A percentile compares a stretch with the other conserved stretches of the same genome.
Evolutionary conservation across 2,329 filamentous ascomycete genomes (phyloP).

Genomic region (Fusarium proliferatum): DNA sequence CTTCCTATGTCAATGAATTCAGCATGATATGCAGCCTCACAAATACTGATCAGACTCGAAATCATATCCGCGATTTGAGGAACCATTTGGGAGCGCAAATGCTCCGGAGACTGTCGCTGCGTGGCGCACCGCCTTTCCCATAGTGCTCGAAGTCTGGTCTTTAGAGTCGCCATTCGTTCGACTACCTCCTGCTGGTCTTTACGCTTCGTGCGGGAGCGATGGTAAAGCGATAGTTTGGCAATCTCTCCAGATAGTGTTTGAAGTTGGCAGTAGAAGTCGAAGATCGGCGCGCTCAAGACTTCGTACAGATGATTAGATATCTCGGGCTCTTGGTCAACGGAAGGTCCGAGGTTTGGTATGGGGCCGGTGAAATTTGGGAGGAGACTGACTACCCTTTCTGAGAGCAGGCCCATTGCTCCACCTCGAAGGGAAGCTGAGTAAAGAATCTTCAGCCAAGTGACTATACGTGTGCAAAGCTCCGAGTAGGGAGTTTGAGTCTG

Average conservation of each 20-base stretch:
- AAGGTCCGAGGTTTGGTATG: not conserved
- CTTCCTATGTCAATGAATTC: not conserved
- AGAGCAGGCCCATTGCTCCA: not conserved
- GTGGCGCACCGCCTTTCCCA: not conserved
- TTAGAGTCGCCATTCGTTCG: not conserved
- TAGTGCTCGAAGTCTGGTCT: not conserved
- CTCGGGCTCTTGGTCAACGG: not conserved
- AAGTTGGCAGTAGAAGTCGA: not conserved
- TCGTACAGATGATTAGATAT: not conserved
- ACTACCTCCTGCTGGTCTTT: not conserved
- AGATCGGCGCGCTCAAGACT: not conserved
- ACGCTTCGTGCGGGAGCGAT: not conserved
- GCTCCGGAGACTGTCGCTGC: not conserved
- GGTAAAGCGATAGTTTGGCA: not conserved
- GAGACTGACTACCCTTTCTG: not conserved
- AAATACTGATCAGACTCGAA: not conserved
- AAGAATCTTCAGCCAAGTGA: not conserved
- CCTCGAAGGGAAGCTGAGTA: not conserved
- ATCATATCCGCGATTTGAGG: not conserved
- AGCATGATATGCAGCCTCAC: not conserved
- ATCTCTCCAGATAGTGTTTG: not conserved
- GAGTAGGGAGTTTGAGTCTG: not conserved
- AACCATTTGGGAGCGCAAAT: not conserved
- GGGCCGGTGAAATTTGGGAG: not conserved
- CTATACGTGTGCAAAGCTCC: not conserved